A percentile compares a stretch with the other conserved stretches of the same genome.
Evolutionary conservation across 1,284 basidiomycete genomes (phyloP).

Genomic region (Dichomitus squalens): DNA sequence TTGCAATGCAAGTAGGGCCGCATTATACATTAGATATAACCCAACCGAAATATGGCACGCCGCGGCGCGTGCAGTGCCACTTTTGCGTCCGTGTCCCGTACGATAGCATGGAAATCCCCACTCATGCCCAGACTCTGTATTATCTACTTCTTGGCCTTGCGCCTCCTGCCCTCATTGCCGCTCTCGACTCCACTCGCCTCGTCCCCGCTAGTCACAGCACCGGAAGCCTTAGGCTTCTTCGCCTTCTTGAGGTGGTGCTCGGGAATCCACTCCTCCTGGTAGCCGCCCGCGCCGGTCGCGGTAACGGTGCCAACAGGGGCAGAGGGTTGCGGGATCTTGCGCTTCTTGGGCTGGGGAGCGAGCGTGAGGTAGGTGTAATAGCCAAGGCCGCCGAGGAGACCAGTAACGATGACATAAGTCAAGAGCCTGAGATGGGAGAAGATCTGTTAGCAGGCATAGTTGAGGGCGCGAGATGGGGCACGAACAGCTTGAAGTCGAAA

Average conservation of each 20-base stretch:
- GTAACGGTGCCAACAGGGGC: constrained; percentile 63
- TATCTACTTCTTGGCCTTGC: constrained; percentile 61
- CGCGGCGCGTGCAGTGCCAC: constrained; percentile 3
- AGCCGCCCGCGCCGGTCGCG: constrained; percentile 72
- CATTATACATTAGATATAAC: constrained; percentile 13
- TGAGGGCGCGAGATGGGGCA: constrained; percentile 1
- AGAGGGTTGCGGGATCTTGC: constrained; percentile 44
- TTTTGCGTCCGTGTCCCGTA: constrained; percentile 19
- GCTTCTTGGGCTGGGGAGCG: constrained; percentile 62
- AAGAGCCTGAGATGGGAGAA: constrained; percentile 52
- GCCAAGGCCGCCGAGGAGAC: constrained; percentile 62
- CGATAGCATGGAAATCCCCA: background rate
- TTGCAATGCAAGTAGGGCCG: background rate
- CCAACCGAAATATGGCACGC: constrained; percentile 9
- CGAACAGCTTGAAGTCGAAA: constrained; percentile 83
- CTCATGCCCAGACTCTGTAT: background rate
- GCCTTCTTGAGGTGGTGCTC: constrained; percentile 80
- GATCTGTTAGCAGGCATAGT: background rate
- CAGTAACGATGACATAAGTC: constrained; percentile 76
- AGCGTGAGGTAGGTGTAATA: constrained; percentile 75
- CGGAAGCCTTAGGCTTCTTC: constrained; percentile 53
- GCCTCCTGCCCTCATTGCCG: constrained; percentile 57
- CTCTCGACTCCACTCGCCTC: constrained; percentile 68
- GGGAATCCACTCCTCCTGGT: constrained; percentile 93
- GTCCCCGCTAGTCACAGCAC: constrained; percentile 60